phyloP scores from a whole-genome alignment of 164 flowering plant species.

The Vitis amurensis region DNA sequence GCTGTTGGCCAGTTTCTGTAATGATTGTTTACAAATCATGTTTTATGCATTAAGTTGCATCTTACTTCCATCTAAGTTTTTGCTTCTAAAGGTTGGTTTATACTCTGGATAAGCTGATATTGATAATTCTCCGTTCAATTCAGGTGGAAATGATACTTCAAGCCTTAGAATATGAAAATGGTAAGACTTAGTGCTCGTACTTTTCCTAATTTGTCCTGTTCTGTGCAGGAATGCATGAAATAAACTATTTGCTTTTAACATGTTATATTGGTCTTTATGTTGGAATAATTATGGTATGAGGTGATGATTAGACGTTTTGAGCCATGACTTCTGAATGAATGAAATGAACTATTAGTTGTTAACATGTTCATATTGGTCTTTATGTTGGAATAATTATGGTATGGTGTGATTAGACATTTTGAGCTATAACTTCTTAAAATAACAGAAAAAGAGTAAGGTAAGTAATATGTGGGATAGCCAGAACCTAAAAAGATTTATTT shows the following conservation, averaged over 20 bases:
- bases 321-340: no score
- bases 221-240: no score
- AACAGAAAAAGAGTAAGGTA: no score
- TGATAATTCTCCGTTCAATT: slow-evolving; percentile 15
- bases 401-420: no score
- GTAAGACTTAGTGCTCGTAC: slow-evolving; percentile 29
- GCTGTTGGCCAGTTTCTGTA: no score
- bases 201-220: neutral
- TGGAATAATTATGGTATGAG: no score
- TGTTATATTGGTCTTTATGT: neutral
- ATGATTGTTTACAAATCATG: neutral
- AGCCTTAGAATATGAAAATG: slow-evolving; percentile 90
- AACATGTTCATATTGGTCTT: neutral
- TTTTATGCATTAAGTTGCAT: neutral
- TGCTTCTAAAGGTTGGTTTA: neutral
- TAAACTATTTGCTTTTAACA: neutral
- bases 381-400: no score
- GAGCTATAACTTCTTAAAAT: no score
- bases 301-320: no score
- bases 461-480: no score
- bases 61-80: neutral
- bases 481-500: no score
- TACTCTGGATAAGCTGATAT: slow-evolving; percentile 4
- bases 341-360: neutral
- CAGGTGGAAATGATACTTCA: slow-evolving; percentile 99